Evolutionary conservation across 345 rosid genomes (phyloP).

Genomic region (Eucalyptus caleyi): DNA sequence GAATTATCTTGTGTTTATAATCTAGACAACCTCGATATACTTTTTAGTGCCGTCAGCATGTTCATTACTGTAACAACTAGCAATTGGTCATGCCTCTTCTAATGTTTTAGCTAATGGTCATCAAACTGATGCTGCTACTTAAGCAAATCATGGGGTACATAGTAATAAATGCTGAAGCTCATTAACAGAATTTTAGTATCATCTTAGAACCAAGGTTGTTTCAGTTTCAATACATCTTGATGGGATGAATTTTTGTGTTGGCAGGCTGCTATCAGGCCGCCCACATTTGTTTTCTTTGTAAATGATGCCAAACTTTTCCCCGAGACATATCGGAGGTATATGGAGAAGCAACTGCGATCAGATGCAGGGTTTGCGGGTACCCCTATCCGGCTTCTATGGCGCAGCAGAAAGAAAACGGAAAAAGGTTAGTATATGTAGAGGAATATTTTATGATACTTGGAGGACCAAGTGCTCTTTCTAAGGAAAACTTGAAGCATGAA

Average conservation of each 20-base stretch:
- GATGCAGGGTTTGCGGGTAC: constrained; percentile 87
- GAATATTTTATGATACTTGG: not conserved
- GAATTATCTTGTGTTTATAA: not conserved
- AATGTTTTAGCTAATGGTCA: not conserved
- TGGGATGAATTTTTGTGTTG: not conserved
- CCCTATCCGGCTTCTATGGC: constrained; percentile 90
- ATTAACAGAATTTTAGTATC: not conserved
- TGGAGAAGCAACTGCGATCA: constrained; percentile 90
- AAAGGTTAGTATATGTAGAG: constrained; percentile 3
- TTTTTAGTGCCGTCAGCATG: not conserved
- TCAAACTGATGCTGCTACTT: not conserved
- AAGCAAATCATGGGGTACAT: not conserved
- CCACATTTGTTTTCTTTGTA: constrained; percentile 91
- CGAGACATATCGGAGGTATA: constrained; percentile 77
- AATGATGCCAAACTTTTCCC: constrained; percentile 85
- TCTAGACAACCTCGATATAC: not conserved
- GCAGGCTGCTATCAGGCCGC: constrained; percentile 98
- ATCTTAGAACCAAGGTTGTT: not conserved
- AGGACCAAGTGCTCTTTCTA: not conserved
- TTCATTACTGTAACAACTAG: not conserved
- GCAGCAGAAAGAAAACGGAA: constrained; percentile 71
- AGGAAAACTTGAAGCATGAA: not conserved
- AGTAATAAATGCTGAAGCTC: not conserved
- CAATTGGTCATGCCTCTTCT: not conserved
- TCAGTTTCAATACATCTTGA: not conserved